A percentile compares a stretch with the other conserved stretches of the same genome.
Conservation (phyloP, 768 basidiomycete genomes). For the Rhodosporidiobolus sp. region DNA sequence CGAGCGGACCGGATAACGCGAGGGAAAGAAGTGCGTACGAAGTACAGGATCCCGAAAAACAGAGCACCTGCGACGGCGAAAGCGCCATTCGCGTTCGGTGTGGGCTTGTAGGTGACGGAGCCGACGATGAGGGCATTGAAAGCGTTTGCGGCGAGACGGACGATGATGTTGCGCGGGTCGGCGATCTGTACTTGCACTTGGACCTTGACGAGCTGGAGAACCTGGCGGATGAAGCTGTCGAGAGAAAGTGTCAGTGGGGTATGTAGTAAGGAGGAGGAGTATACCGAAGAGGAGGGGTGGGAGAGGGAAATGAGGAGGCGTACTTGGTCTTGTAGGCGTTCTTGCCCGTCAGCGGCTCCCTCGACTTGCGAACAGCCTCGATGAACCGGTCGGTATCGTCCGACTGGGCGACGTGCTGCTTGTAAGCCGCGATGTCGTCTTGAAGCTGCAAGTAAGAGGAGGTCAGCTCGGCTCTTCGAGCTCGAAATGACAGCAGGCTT, state of each 20-base stretch:
- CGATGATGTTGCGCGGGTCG: slow-evolving; percentile 45
- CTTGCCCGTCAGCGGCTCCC: slow-evolving; percentile 29
- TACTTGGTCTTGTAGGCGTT: slow-evolving; percentile 55
- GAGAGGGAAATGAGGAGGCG: too few species aligned
- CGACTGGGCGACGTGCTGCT: not conserved
- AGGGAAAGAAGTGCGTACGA: not conserved
- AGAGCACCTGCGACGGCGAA: slow-evolving; percentile 74
- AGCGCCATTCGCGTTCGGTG: slow-evolving; percentile 58
- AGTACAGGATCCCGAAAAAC: slow-evolving; percentile 57
- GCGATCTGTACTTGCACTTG: slow-evolving; percentile 53
- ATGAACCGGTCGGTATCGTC: slow-evolving; percentile 11
- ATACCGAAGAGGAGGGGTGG: too few species aligned
- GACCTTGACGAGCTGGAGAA: slow-evolving; percentile 53
- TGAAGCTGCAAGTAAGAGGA: not conserved
- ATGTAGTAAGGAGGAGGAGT: too few species aligned
- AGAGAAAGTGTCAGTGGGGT: too few species aligned
- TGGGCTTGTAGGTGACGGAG: slow-evolving; percentile 60
- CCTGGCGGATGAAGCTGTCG: slow-evolving; percentile 52
- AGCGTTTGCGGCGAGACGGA: slow-evolving; percentile 44
- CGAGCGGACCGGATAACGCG: not conserved
- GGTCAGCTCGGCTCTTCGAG: too few species aligned
- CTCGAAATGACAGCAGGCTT: not conserved
- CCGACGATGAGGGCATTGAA: slow-evolving; percentile 59
- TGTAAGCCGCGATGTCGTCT: slow-evolving; percentile 1
- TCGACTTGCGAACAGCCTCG: slow-evolving; percentile 10